Evolutionary conservation across 345 rosid species (phyloP), one percentile per base, ranked within the genome.

Genomic region (Geranium brycei): DNA sequence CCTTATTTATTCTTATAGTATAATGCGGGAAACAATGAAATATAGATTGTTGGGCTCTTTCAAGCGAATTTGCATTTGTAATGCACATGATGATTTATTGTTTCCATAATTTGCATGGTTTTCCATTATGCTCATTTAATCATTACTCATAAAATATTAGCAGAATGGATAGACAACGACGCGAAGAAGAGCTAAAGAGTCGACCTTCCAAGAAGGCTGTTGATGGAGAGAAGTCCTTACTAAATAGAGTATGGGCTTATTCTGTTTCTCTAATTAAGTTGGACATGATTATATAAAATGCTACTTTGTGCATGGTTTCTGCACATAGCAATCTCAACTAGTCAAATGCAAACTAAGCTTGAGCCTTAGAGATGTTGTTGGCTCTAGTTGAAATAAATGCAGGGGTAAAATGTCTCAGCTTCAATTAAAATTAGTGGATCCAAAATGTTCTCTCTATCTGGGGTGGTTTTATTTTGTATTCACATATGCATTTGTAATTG

Each of bases 161-260:
- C 77, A 95, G 99, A 76, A 84, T 91, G 93, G 99, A 95, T 67
- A 81, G 96, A 69, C 99, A 88, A 64, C 96, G 97, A 10, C 88
- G 97, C 0, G 99, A 95, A 83, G 99, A 95, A 64, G 99, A 95
- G 70, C 72, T 83, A 65, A 95, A 87, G 78, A 79, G 76, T 58
- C 77, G 87, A 72, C 83, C 97, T 62, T 92, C 98, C 60, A 92
- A 85, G 71, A 92, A 89, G 79, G 86, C 77, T 60, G 68, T 58
- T 62, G 99, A 88, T 51, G 84, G 95, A 62, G 99, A 95, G 75
- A 96, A 95, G 67, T 77, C 96, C 64, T 66, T 82, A 41, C 74
- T 87, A 72, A 88, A 84, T 71, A 84, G 96, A 79, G 99, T 84
- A 47, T 58, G 85, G 62, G 47, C 68, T 72, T 63, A 60, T 63